Percentiles rank a stretch among this genome's conserved stretches.
Evolutionary conservation across 2,329 filamentous ascomycete species (phyloP).

Genomic region (Botrytis elliptica): DNA sequence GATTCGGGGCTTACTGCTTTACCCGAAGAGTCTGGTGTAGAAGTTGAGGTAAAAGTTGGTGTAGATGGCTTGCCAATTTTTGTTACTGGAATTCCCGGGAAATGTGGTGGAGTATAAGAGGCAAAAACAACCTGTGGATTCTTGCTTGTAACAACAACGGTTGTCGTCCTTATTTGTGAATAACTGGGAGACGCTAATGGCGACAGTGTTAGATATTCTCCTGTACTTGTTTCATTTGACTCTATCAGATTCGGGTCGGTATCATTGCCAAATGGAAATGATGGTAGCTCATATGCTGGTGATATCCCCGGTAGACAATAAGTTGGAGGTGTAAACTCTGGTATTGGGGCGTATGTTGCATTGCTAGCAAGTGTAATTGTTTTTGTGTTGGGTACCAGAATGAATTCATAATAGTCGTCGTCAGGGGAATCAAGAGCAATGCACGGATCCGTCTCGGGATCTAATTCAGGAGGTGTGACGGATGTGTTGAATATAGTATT

Average conservation of each 20-base stretch:
- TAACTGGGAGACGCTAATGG: not conserved
- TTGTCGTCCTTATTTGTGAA: not conserved
- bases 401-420: not conserved
- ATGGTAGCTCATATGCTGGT: not conserved
- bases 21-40: not conserved
- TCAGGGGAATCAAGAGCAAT: not conserved
- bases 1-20: not conserved
- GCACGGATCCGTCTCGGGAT: not conserved
- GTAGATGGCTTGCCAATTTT: not conserved
- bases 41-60: not conserved
- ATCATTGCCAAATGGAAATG: not conserved
- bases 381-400: conserved; percentile 33
- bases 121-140: conserved; percentile 6
- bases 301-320: conserved; percentile 25
- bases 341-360: conserved; percentile 20
- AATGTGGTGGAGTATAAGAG: not conserved
- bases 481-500: no score
- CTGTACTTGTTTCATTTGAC: not conserved
- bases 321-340: conserved; percentile 34
- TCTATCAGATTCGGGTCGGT: not conserved
- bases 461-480: not conserved
- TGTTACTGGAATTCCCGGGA: not conserved
- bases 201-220: not conserved
- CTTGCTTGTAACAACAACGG: conserved; percentile 16
- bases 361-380: conserved; percentile 29